Conservation (phyloP, 805 yeast genomes). For the Kodamaea lidongshanica region DNA sequence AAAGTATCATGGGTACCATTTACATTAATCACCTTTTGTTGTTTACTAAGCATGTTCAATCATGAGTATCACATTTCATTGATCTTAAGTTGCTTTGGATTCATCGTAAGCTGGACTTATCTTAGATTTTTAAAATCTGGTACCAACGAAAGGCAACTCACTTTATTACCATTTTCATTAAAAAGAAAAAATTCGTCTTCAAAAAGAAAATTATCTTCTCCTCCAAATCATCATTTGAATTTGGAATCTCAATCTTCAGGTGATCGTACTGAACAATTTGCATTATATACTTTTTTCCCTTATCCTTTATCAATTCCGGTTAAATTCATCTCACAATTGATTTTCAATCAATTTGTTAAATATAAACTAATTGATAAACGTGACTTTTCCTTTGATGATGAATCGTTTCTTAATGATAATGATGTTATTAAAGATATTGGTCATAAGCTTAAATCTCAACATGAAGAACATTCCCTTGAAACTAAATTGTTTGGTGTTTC, state of each 20-base stretch:
- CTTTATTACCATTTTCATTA: constrained; percentile 30
- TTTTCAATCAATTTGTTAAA: constrained; percentile 18
- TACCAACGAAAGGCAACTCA: constrained; percentile 39
- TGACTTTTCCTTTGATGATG: constrained; percentile 17
- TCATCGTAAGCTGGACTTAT: constrained; percentile 34
- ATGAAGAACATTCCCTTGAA: constrained; percentile 29
- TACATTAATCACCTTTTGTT: constrained; percentile 18
- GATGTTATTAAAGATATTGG: constrained; percentile 10
- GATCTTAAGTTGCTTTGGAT: constrained; percentile 24
- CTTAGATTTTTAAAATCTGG: constrained; percentile 36
- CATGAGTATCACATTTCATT: constrained; percentile 24
- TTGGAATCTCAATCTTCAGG: constrained; percentile 13
- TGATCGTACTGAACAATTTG: constrained; percentile 26
- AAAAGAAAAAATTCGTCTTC: constrained; percentile 16
- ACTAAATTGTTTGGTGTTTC: constrained; percentile 36
- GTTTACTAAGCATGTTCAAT: constrained; percentile 18
- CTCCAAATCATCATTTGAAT: no score
- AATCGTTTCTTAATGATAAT: constrained; percentile 18
- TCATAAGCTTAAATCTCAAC: constrained; percentile 7
- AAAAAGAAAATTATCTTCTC: constrained; percentile 4
- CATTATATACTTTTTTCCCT: constrained; percentile 39
- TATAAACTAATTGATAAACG: constrained; percentile 18
- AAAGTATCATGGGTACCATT: constrained; percentile 39
- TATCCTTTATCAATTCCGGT: constrained; percentile 29
- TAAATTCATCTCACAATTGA: constrained; percentile 11